Percentiles rank a stretch among this genome's conserved stretches.
These are phyloP conservation scores for Sporothrix variecibatus DNA, from an alignment of 2,329 filamentous ascomycete genomes.

Conservation along the genomic window DNA sequence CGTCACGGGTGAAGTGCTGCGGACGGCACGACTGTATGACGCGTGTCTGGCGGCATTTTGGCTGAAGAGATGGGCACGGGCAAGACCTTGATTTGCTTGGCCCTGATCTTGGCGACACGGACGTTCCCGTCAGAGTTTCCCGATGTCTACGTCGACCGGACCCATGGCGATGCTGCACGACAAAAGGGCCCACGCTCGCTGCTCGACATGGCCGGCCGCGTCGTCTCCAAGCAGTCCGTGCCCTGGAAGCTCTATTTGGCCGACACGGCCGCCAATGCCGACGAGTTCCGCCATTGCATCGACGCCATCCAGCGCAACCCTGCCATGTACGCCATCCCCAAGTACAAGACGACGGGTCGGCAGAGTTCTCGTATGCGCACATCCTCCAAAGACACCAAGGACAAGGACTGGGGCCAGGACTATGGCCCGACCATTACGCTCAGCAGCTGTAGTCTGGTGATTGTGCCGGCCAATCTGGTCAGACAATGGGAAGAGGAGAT, in stretches of 20 bases:
- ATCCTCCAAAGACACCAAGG: too few species aligned
- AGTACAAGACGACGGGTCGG: conserved; percentile 42
- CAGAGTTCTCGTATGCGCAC: neutral
- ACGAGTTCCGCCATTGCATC: conserved; percentile 57
- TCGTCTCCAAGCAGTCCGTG: conserved; percentile 64
- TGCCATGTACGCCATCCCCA: conserved; percentile 59
- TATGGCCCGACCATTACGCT: conserved; percentile 52
- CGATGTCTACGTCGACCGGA: conserved; percentile 36
- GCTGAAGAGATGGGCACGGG: conserved; percentile 81
- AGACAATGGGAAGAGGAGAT: conserved; percentile 85
- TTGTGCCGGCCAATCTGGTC: conserved; percentile 81
- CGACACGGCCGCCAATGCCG: conserved; percentile 41
- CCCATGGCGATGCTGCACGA: conserved; percentile 38
- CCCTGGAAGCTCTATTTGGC: conserved; percentile 69
- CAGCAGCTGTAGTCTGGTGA: conserved; percentile 70
- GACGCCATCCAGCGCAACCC: conserved; percentile 59
- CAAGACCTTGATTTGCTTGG: conserved; percentile 84
- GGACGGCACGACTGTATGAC: conserved; percentile 72
- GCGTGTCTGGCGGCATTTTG: conserved; percentile 72
- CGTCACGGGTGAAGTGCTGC: conserved; percentile 61
- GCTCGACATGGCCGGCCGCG: conserved; percentile 70
- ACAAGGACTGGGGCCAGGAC: neutral
- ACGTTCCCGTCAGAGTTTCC: conserved; percentile 68
- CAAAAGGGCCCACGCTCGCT: conserved; percentile 60
- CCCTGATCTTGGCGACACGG: conserved; percentile 74